Base-by-base conservation (phyloP, 169 alveolate species). In the Babesia sp. region DNA sequence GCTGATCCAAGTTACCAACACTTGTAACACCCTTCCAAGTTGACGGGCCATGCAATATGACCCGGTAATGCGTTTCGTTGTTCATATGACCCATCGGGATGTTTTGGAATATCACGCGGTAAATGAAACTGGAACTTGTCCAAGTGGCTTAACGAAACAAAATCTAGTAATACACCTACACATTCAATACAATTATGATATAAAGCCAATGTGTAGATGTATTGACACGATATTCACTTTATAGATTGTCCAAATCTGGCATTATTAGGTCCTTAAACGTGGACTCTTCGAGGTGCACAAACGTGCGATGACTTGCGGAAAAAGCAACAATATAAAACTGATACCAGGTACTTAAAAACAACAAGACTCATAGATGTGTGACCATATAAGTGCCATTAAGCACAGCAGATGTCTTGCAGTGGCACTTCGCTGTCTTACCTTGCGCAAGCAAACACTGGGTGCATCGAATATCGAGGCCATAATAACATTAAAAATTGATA, bases 11-110 rank as follows among this genome's bases (percentile, higher is more conserved):
- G 41, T 53, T 51, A 5, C 29, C 37, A 28, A 56, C 48, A 28
- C 57, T 69, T 3, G 37, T 39, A 22, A 70, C 54, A 16, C 76
- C 72, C 71, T 79, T 79, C 87, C 87, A 79, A 12, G 33, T n/a
- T 44, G 68, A 39, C 29, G 87, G 87, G 11, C 87, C 87, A 70
- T 79, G 87, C 18, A 79, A 37, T 28, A 79, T 79, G 46, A 39
- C 87, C 66, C 87, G 45, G 66, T 79, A 79, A 14, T 56, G 12
- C 34, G 28, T 20, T 26, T 28, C 26, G 1, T 7, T 20, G 26
- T 26, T 29, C 79, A 34, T 67, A 26, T 20, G 20, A 18, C 54
- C 31, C 14, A 37, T 22, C 22, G 50, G 12, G 24, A 16, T 55
- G 45, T 29, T 20, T 31, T 34, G 3, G 1, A 16, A 20, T n/a